phyloP scores from a whole-genome alignment of 768 basidiomycete species.

The Clitopilus passeckerianus region DNA sequence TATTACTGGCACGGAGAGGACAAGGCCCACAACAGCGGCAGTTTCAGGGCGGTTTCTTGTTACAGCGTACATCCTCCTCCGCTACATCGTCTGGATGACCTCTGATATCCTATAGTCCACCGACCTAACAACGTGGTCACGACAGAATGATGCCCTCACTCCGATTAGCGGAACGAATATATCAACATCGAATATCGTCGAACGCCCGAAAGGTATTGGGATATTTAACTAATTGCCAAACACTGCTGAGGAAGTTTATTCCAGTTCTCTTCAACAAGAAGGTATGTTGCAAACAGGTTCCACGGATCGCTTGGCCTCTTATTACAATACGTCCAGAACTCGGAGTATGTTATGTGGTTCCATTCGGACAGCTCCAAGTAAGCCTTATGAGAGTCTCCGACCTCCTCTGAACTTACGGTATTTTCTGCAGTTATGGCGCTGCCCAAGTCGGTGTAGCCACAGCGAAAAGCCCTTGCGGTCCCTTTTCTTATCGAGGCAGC shows the following conservation, averaged over 20 bases:
- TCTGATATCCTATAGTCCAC: conserved; percentile 28
- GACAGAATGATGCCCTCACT: conserved; percentile 53
- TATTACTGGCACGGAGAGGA: conserved; percentile 65
- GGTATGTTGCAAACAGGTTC: conserved; percentile 19
- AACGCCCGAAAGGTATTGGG: conserved; percentile 52
- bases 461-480: conserved; percentile 54
- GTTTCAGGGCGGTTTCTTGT: conserved; percentile 57
- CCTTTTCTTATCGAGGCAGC: conserved; percentile 51
- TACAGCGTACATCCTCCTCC: conserved; percentile 33
- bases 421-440: conserved; percentile 47
- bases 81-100: neutral
- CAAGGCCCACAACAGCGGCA: conserved; percentile 50
- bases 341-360: conserved; percentile 70
- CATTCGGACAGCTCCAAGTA: conserved; percentile 60
- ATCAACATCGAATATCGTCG: conserved; percentile 53
- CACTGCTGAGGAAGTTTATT: neutral
- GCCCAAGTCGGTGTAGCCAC: conserved; percentile 61
- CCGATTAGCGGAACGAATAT: conserved; percentile 52
- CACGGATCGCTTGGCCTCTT: neutral
- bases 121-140: conserved; percentile 50
- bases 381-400: conserved; percentile 6
- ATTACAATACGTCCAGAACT: conserved; percentile 32
- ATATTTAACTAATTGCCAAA: neutral
- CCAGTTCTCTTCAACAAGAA: conserved; percentile 50
- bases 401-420: too few relatives aligned